Conservation (phyloP, 2,329 filamentous ascomycete genomes). For the Ascochyta viciae-villosae region DNA sequence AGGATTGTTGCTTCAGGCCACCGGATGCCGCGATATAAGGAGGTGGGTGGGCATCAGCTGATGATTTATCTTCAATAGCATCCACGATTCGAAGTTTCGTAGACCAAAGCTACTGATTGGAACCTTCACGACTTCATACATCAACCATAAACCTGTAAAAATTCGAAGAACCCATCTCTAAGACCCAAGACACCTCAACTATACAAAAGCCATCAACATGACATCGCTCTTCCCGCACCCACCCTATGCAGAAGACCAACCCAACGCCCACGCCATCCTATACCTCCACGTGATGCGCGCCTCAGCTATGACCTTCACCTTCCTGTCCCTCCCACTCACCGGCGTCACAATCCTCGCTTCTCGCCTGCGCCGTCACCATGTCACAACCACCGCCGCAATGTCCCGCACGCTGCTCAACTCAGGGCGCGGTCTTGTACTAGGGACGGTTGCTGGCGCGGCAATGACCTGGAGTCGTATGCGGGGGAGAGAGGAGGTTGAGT, state of each 20-base stretch:
- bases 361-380: conserved; percentile 29
- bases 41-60: background rate
- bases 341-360: conserved; percentile 37
- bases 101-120: background rate
- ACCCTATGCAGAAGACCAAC: conserved; percentile 69
- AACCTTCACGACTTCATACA: background rate
- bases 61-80: background rate
- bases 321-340: conserved; percentile 51
- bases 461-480: conserved; percentile 61
- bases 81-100: no score
- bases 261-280: conserved; percentile 62
- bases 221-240: conserved; percentile 64
- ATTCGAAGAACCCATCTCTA: background rate
- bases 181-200: background rate
- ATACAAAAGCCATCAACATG: conserved; percentile 48
- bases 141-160: background rate
- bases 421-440: conserved; percentile 56
- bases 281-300: conserved; percentile 66
- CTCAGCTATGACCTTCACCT: conserved; percentile 60
- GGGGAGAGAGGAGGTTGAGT: conserved; percentile 66
- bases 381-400: conserved; percentile 31
- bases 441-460: conserved; percentile 53
- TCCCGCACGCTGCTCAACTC: conserved; percentile 55
- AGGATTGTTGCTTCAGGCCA: background rate
- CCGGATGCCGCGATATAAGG: background rate